Evolutionary conservation across 164 flowering plant species (phyloP).

Genomic region (Hamamelis virginiana): DNA sequence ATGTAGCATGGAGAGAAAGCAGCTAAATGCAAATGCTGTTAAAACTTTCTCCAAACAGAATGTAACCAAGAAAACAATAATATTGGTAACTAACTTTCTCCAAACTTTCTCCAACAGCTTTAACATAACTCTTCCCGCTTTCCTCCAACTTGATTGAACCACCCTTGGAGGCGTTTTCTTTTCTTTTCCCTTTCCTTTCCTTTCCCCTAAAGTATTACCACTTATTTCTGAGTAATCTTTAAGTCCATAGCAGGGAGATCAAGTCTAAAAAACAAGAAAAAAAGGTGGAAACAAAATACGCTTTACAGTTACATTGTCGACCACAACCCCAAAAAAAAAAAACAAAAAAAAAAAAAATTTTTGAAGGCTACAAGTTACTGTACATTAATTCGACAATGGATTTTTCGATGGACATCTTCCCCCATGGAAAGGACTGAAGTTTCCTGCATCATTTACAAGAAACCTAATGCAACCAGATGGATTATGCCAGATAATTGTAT

Average conservation of each 20-base stretch:
- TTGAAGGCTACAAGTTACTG: conserved; percentile 19
- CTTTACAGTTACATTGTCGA: conserved; percentile 20
- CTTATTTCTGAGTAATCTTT: neutral
- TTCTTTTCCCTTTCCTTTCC: neutral
- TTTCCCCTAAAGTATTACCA: neutral
- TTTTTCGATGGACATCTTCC: conserved; percentile 4
- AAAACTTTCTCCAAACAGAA: too few relatives aligned
- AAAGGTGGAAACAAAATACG: conserved; percentile 9
- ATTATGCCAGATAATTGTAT: conserved; percentile 89
- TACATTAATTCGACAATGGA: conserved; percentile 20
- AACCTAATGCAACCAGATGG: neutral
- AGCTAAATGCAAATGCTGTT: too few relatives aligned
- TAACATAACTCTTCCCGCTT: too few relatives aligned
- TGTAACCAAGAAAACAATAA: too few relatives aligned
- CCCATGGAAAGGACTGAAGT: neutral
- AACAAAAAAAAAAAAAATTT: neutral
- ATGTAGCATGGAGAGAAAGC: too few relatives aligned
- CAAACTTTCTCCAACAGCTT: too few relatives aligned
- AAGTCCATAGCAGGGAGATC: neutral
- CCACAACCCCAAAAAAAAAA: too few relatives aligned
- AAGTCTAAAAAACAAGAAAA: neutral
- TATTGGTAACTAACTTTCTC: too few relatives aligned
- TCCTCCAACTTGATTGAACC: too few relatives aligned
- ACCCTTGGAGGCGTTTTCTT: neutral
- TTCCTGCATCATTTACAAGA: conserved; percentile 25